Base-by-base conservation (phyloP, 495 filamentous ascomycete species). In the Glonium stellatum region DNA sequence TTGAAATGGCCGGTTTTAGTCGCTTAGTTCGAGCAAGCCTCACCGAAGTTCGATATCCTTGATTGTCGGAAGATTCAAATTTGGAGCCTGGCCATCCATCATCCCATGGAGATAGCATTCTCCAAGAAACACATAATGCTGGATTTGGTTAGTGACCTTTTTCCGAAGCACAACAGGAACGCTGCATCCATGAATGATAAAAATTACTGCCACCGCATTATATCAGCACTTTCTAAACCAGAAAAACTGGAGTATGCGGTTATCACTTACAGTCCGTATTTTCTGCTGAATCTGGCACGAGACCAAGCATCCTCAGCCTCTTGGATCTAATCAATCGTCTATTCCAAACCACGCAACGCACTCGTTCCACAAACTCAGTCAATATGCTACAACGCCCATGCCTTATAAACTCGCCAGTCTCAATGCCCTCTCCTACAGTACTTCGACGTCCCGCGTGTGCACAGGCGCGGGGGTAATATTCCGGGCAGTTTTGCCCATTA, bases 341-440 rank as follows among this genome's bases (percentile, higher is more conserved):
- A 46, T 69, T 71, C 75, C 75, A 76, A 15, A 75, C 69, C 21
- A 76, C 75, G 25, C 69, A 69, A 31, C 76, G 74, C 3, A 76
- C 71, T 25, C 74, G 54, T 3, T 71, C 63, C 54, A 68, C 72
- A 58, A 75, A 75, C 51, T 76, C 59, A 5, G 70, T 66, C 22
- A 76, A 55, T n/a, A 76, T 64, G 0, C 68, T 73, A 53, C 65
- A 67, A 4, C 64, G 63, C 54, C 71, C 73, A 55, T 69, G 60
- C 41, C 70, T 53, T 44, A 78, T 74, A 10, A 78, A 50, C 10
- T 65, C 67, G 0, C 50, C 63, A 3, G 75, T 76, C 56, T 77
- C 67, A 19, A 79, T 31, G 27, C 27, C 27, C 27, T 31, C 27
- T 31, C 27, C 65, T 18, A 66, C 46, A 1, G 67, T 72, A 36